Evolutionary conservation across 345 rosid species (phyloP).

Genomic region (Firmiana major): DNA sequence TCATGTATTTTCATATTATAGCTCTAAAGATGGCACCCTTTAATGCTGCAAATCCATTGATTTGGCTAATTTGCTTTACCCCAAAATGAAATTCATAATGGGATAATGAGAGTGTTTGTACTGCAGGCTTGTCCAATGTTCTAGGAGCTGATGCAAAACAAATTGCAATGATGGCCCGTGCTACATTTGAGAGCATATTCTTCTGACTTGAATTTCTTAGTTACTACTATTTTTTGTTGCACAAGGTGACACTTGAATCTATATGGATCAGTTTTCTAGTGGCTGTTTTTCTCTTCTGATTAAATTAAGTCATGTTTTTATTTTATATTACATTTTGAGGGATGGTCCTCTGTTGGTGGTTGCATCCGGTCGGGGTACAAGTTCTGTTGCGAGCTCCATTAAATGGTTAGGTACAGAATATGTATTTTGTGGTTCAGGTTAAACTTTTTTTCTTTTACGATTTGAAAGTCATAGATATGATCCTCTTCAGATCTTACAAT

Average conservation of each 20-base stretch:
- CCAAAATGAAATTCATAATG: background rate
- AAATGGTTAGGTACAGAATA: constrained; percentile 65
- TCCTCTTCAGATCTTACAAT: no score
- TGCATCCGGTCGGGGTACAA: constrained; percentile 85
- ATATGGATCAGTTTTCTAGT: background rate
- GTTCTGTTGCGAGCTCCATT: constrained; percentile 68
- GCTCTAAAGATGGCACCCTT: background rate
- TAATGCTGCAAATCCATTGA: background rate
- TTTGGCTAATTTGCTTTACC: background rate
- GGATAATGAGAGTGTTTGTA: background rate
- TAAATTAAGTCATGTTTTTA: background rate
- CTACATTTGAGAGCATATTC: constrained; percentile 50
- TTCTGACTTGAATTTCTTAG: background rate
- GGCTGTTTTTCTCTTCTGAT: background rate
- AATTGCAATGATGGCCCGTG: constrained; percentile 67
- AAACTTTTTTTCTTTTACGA: background rate
- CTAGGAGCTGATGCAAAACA: constrained; percentile 70
- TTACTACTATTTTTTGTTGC: background rate
- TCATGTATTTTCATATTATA: background rate
- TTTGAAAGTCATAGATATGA: no score
- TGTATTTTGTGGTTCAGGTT: constrained; percentile 91
- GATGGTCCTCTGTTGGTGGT: constrained; percentile 82
- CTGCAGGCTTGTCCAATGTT: constrained; percentile 45
- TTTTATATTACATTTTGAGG: constrained; percentile 32
- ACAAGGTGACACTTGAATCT: constrained; percentile 6